A percentile compares a stretch with the other conserved stretches of the same genome.
Conservation (phyloP, 306 rosid species). For the Hylodesmum podocarpum region DNA sequence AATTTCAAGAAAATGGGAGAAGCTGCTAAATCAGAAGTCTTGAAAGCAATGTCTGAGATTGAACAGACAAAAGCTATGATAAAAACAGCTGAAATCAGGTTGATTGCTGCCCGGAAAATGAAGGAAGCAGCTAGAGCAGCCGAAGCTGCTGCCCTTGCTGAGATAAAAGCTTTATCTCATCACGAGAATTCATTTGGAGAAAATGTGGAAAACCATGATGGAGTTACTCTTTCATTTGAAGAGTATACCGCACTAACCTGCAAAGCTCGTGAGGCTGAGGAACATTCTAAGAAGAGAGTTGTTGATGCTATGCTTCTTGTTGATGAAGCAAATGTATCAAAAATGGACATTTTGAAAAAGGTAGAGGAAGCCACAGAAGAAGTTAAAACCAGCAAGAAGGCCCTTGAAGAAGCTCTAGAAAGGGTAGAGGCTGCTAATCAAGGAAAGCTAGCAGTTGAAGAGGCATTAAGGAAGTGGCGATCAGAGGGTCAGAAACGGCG, state of each 20-base stretch:
- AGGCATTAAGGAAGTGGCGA: conserved; percentile 85
- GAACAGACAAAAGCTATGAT: conserved; percentile 70
- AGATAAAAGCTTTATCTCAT: conserved; percentile 68
- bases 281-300: conserved; percentile 61
- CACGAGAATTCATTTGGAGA: conserved; percentile 38
- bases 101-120: conserved; percentile 90
- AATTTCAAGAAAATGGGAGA: conserved; percentile 73
- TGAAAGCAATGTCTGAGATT: conserved; percentile 69
- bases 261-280: conserved; percentile 65
- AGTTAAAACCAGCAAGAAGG: conserved; percentile 68
- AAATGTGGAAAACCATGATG: conserved; percentile 37
- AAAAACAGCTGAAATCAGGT: conserved; percentile 72
- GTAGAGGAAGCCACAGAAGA: conserved; percentile 84
- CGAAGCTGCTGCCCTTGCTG: conserved; percentile 72
- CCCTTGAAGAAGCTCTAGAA: conserved; percentile 76
- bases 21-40: conserved; percentile 63
- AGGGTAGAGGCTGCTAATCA: conserved; percentile 85
- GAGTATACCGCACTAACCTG: conserved; percentile 61
- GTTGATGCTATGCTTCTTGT: conserved; percentile 68
- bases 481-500: conserved; percentile 66
- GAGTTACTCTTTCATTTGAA: conserved; percentile 72
- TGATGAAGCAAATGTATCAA: conserved; percentile 70
- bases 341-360: conserved; percentile 58
- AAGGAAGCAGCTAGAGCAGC: conserved; percentile 95
- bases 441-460: conserved; percentile 81